Evolutionary conservation across 768 basidiomycete species (phyloP).

Genomic region (Boletus speciosus): DNA sequence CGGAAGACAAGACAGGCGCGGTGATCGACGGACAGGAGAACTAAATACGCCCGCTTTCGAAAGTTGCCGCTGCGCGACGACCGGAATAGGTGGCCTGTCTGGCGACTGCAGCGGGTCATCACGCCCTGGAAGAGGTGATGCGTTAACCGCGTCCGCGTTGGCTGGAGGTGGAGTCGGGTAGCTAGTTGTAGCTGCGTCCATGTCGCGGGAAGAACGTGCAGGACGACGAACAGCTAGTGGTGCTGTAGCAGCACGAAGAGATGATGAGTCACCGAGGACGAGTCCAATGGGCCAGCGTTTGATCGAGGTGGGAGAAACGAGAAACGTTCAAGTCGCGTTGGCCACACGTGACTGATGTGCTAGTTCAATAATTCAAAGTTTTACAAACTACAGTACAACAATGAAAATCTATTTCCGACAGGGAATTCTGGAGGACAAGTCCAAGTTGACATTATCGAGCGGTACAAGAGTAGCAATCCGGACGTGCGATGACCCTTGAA

Average conservation of each 20-base stretch:
- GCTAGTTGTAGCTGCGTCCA: constrained; percentile 21
- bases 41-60: constrained; percentile 24
- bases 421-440: not conserved
- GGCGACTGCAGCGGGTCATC: constrained; percentile 53
- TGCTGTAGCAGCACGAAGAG: not conserved
- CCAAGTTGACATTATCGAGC: not conserved
- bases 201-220: constrained; percentile 6
- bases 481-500: not conserved
- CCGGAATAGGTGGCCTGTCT: constrained; percentile 44
- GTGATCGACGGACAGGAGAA: constrained; percentile 46
- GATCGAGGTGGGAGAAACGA: constrained; percentile 20
- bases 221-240: not conserved
- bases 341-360: constrained; percentile 26
- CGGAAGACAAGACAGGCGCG: constrained; percentile 44
- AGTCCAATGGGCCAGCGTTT: not conserved
- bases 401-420: not conserved
- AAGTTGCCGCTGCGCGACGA: constrained; percentile 29
- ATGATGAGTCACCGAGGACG: not conserved
- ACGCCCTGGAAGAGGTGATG: constrained; percentile 42
- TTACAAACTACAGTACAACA: too few species aligned
- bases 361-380: not conserved
- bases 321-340: constrained; percentile 30
- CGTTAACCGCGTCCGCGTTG: constrained; percentile 41
- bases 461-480: not conserved
- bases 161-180: constrained; percentile 29